A percentile compares a stretch with the other conserved stretches of the same genome.
Conservation (phyloP, 495 filamentous ascomycete genomes). For the Penicillium longicatenatum region DNA sequence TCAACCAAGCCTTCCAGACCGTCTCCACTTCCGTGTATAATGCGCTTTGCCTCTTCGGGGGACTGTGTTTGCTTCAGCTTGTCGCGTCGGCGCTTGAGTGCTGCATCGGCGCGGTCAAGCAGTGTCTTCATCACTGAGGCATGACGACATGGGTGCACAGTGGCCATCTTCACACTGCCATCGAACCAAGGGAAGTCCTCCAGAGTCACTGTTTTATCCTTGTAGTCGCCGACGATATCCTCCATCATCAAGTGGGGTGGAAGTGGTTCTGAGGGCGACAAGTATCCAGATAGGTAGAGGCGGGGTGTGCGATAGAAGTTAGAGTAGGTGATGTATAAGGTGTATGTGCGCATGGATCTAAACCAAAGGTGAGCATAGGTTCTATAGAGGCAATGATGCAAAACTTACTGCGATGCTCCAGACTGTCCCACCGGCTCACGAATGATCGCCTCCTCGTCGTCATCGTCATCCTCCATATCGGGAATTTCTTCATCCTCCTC, state of each 20-base stretch:
- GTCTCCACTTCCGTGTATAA: constrained; percentile 46
- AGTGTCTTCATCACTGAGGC: constrained; percentile 97
- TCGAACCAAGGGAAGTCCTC: constrained; percentile 96
- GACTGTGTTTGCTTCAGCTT: constrained; percentile 62
- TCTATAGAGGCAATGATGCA: neutral
- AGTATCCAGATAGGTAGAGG: constrained; percentile 91
- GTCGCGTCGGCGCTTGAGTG: constrained; percentile 82
- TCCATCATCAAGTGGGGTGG: constrained; percentile 95
- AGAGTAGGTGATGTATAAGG: constrained; percentile 96
- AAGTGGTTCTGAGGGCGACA: constrained; percentile 78
- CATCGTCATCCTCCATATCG: constrained; percentile 97
- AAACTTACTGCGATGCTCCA: constrained; percentile 69
- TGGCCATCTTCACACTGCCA: constrained; percentile 85
- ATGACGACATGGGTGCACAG: constrained; percentile 91
- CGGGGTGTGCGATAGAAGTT: constrained; percentile 96
- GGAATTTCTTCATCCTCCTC: constrained; percentile 88
- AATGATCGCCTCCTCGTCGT: constrained; percentile 97
- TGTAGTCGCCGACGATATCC: constrained; percentile 98
- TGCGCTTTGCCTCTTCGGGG: constrained; percentile 42
- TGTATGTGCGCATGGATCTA: constrained; percentile 88
- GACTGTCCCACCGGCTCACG: constrained; percentile 63
- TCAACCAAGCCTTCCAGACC: constrained; percentile 69
- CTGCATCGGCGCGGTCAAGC: constrained; percentile 90
- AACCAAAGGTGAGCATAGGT: neutral
- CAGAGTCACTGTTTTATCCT: constrained; percentile 98